A percentile compares a stretch with the other conserved stretches of the same genome.
These are phyloP conservation scores for Hibiscus tridactylites DNA, from an alignment of 345 rosid species.

Conservation along the genomic window DNA sequence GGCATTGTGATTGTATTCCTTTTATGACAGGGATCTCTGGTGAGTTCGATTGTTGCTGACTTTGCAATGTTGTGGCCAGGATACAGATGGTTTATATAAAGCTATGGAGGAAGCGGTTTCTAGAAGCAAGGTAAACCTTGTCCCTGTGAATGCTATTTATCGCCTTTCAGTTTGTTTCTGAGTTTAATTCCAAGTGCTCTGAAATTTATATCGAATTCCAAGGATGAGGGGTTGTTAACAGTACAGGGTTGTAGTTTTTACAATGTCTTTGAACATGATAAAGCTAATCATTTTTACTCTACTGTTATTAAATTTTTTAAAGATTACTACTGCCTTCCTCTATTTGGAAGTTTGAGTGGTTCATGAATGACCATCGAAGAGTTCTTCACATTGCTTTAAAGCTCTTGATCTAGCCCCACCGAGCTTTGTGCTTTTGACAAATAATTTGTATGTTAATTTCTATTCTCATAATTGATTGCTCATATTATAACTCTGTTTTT, in stretches of 20 bases:
- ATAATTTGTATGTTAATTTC: neutral
- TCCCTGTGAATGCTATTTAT: neutral
- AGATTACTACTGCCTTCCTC: neutral
- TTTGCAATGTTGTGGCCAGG: conserved; percentile 79
- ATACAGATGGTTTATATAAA: conserved; percentile 48
- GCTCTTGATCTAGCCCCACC: neutral
- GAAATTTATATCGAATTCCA: conserved; percentile 1
- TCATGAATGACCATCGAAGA: neutral
- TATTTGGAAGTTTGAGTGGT: neutral
- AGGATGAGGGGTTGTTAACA: neutral
- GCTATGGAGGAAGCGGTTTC: conserved; percentile 54
- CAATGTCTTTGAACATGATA: neutral
- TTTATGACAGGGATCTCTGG: conserved; percentile 55
- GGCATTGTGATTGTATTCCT: conserved; percentile 46
- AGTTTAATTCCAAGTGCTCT: neutral
- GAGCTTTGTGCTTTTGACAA: neutral
- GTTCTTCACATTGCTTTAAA: neutral
- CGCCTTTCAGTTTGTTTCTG: neutral
- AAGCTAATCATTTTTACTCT: neutral
- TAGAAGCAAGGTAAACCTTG: conserved; percentile 47
- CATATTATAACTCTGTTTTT: neutral
- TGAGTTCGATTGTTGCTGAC: conserved; percentile 64
- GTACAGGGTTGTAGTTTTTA: neutral
- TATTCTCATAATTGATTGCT: neutral
- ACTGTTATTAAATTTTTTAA: neutral